Conservation (phyloP, 2,329 filamentous ascomycete genomes). For the Colletotrichum plurivorum region DNA sequence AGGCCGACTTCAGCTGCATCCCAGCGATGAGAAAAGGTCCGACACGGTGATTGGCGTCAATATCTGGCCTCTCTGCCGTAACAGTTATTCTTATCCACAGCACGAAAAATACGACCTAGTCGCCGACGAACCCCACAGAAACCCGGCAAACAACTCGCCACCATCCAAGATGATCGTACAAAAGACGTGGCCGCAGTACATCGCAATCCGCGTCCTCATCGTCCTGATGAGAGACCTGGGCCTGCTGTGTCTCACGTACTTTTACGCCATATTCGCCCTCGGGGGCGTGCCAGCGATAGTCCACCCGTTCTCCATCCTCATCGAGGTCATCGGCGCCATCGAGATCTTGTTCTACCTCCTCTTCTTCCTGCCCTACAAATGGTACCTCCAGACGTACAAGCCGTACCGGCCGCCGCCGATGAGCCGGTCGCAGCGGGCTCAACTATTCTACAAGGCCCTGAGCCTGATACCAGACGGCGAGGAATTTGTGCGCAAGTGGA, state of each 20-base stretch:
- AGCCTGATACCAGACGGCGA: slow-evolving; percentile 62
- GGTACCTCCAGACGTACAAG: slow-evolving; percentile 50
- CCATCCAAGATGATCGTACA: slow-evolving; percentile 28
- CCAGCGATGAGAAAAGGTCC: background rate
- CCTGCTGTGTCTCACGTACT: slow-evolving; percentile 41
- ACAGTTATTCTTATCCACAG: background rate
- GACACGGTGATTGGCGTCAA: background rate
- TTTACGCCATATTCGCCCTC: slow-evolving; percentile 40
- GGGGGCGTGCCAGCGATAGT: slow-evolving; percentile 42
- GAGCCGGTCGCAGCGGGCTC: slow-evolving; percentile 25
- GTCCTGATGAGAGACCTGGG: slow-evolving; percentile 36
- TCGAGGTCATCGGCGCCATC: slow-evolving; percentile 45
- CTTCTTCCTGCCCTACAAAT: slow-evolving; percentile 59
- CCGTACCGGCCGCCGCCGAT: slow-evolving; percentile 19
- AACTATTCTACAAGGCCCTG: slow-evolving; percentile 24
- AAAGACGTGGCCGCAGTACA: slow-evolving; percentile 37
- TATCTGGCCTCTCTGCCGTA: background rate
- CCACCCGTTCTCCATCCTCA: slow-evolving; percentile 44
- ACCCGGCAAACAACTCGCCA: background rate
- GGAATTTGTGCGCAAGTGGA: slow-evolving; percentile 70
- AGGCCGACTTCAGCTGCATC: background rate
- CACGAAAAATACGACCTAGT: background rate
- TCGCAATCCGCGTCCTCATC: slow-evolving; percentile 23
- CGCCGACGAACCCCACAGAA: background rate
- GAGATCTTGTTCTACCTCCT: slow-evolving; percentile 59